Percentiles rank a stretch among this genome's conserved stretches.
phyloP scores from a whole-genome alignment of 2,329 filamentous ascomycete genomes.

The Arthrobotrys musiformis region DNA sequence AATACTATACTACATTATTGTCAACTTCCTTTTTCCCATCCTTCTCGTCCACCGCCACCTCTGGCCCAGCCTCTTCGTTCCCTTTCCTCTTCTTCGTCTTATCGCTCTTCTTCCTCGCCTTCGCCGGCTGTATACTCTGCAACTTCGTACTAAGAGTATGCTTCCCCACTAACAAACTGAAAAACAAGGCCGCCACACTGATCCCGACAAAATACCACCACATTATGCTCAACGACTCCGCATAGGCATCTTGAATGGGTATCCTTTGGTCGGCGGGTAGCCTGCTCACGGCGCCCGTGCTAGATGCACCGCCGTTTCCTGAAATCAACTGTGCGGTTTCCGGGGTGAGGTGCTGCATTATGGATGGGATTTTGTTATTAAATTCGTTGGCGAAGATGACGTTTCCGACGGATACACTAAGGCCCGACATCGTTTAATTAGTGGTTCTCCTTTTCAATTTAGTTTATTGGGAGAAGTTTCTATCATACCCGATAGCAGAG shows the following conservation, averaged over 20 bases:
- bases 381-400: slow-evolving; percentile 82
- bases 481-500: slow-evolving; percentile 64
- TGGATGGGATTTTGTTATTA: slow-evolving; percentile 67
- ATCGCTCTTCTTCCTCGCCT: slow-evolving; percentile 39
- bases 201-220: slow-evolving; percentile 59
- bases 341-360: slow-evolving; percentile 67
- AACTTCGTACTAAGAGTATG: slow-evolving; percentile 59
- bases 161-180: slow-evolving; percentile 48
- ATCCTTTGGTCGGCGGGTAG: slow-evolving; percentile 66
- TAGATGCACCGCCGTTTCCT: slow-evolving; percentile 72
- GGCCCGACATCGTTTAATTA: slow-evolving; percentile 61
- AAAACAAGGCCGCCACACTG: slow-evolving; percentile 48
- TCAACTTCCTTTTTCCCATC: neutral
- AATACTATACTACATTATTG: slow-evolving; percentile 21
- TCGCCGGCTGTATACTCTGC: slow-evolving; percentile 56
- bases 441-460: neutral
- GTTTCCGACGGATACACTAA: slow-evolving; percentile 68
- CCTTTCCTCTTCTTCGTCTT: slow-evolving; percentile 29
- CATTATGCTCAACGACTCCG: slow-evolving; percentile 57
- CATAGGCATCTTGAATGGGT: slow-evolving; percentile 58
- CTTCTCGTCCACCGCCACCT: slow-evolving; percentile 9
- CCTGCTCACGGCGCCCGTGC: slow-evolving; percentile 69
- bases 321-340: slow-evolving; percentile 68
- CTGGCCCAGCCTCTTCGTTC: slow-evolving; percentile 13
- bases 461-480: neutral